Base-by-base conservation (phyloP, 2,329 filamentous ascomycete species). In the Venturiaceae sp. region DNA sequence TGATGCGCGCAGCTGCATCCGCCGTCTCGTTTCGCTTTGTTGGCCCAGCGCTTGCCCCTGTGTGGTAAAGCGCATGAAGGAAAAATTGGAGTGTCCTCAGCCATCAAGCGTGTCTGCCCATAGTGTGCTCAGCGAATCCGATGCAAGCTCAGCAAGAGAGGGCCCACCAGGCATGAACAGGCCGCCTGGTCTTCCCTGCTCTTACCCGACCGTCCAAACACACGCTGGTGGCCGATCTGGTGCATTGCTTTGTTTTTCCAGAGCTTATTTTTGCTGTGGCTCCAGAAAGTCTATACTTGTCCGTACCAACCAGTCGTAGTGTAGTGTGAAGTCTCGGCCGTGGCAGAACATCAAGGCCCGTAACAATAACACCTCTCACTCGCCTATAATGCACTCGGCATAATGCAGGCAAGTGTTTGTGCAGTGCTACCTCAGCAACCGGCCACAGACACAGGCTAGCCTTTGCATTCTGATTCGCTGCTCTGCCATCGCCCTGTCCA, bases 1-100 rank as follows among this genome's bases (percentile, higher is more conserved):
- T 39, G 41, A 46, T 46, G 41, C 41, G 41, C 41, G 11, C 28
- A 11, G 50, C 50, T 53, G 50, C 50, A 53, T 53, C 32, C 50
- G 50, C 50, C 34, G 44, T 50, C 26, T 36, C 52, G 52, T 54
- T 39, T 54, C 36, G 52, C 30, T 36, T 54, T 54, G 52, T 11
- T 54, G 52, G 52, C 52, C 32, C 36, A 30, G 19, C 19, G 19
- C 52, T 28, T 34, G 34, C 34, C 50, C 28, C 7, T 13, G 28
- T 11, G 30, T 7, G 28, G 28, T 53, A 9, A 34, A 26, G 50
- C 50, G 50, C 47, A 34, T 53, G n/a, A 21, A n/a, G n/a, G n/a
- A n/a, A n/a, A n/a, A n/a, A n/a, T n/a, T n/a, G n/a, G n/a, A n/a
- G n/a, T n/a, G n/a, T 28, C 21, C 23, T 47, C 41, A n/a, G 44